phyloP scores from a whole-genome alignment of 192 early-diverging fungal genomes.

The Coemansia sp. region DNA sequence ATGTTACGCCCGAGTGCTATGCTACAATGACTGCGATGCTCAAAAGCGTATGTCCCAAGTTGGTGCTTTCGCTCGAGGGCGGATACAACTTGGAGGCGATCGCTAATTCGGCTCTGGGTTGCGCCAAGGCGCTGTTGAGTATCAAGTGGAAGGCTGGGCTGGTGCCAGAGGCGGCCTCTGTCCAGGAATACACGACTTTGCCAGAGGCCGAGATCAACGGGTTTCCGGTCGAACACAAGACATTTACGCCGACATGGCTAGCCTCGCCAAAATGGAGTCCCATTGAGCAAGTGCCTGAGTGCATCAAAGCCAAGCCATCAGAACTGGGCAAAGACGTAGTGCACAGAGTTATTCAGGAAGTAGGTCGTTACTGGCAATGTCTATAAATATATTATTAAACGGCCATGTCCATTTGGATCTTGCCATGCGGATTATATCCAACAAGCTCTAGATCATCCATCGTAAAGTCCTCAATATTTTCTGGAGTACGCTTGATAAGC shows the following conservation, averaged over 20 bases:
- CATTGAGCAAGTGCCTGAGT: constrained; percentile 24
- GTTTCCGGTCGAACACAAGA: neutral
- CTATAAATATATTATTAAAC: constrained; percentile 56
- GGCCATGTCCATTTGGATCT: constrained; percentile 96
- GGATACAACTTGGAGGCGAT: constrained; percentile 85
- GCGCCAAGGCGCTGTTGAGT: constrained; percentile 72
- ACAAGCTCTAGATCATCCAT: constrained; percentile 80
- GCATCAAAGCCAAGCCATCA: constrained; percentile 20
- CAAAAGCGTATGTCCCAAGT: constrained; percentile 63
- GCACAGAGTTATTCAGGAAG: neutral
- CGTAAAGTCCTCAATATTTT: constrained; percentile 72
- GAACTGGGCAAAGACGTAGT: neutral
- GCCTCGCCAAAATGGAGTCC: constrained; percentile 30
- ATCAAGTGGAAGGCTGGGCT: constrained; percentile 52
- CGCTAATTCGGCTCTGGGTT: constrained; percentile 74
- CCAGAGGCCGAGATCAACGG: constrained; percentile 45
- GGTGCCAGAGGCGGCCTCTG: constrained; percentile 29
- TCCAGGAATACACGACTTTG: constrained; percentile 40
- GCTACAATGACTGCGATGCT: constrained; percentile 88
- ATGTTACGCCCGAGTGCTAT: constrained; percentile 79
- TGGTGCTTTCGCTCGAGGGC: constrained; percentile 86
- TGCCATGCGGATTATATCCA: constrained; percentile 83
- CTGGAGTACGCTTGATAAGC: constrained; percentile 59
- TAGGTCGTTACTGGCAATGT: neutral
- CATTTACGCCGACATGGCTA: constrained; percentile 22